A percentile compares a stretch with the other conserved stretches of the same genome.
These are phyloP conservation scores for Backusella circina DNA, from an alignment of 192 early-diverging fungal genomes.

Conservation along the genomic window DNA sequence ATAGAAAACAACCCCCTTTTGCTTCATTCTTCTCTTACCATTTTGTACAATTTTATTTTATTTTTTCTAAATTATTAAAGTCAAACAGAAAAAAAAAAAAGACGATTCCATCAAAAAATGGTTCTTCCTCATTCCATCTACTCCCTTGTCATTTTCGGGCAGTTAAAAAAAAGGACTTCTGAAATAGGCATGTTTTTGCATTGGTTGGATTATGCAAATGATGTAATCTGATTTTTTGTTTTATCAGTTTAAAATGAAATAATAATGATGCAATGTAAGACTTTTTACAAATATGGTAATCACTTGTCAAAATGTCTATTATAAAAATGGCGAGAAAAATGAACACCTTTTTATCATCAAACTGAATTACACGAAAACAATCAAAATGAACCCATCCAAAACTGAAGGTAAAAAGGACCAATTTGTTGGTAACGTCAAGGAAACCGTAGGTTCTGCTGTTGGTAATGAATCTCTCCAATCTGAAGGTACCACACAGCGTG, in stretches of 20 bases:
- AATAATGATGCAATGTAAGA: neutral
- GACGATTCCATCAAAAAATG: too few relatives aligned
- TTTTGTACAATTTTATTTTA: too few relatives aligned
- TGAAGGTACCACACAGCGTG: conserved; percentile 29
- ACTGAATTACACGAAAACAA: neutral
- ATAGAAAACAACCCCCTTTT: too few relatives aligned
- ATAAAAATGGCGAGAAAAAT: neutral
- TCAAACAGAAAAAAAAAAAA: too few relatives aligned
- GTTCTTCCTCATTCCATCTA: too few relatives aligned
- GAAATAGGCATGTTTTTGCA: neutral
- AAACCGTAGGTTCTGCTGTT: conserved; percentile 32
- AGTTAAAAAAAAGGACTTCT: too few relatives aligned
- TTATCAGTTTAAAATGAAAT: neutral
- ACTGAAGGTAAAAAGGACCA: conserved; percentile 25
- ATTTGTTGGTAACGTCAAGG: conserved; percentile 30
- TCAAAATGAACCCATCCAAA: conserved; percentile 11
- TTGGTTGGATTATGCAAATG: neutral
- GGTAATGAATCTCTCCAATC: conserved; percentile 29
- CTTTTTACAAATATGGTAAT: neutral
- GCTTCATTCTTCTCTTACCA: too few relatives aligned
- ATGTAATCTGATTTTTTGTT: too few relatives aligned
- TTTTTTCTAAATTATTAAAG: too few relatives aligned
- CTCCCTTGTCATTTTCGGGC: neutral
- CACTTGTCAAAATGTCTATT: neutral
- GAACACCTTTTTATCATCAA: neutral